Conservation (phyloP, 345 rosid genomes). For the Citrus reticulata region DNA sequence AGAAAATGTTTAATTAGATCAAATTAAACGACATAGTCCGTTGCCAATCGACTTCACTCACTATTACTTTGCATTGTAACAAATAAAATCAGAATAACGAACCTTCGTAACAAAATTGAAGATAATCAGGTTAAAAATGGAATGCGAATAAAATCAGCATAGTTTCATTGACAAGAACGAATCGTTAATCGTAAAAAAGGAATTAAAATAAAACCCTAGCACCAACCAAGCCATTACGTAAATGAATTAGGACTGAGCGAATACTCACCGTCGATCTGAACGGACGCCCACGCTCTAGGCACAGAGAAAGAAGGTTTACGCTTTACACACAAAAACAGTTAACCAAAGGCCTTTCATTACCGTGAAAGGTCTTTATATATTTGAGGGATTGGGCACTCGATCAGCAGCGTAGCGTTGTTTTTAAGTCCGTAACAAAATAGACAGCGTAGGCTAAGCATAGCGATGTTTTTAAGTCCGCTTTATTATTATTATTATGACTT, state of each 20-base stretch:
- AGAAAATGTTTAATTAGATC: neutral
- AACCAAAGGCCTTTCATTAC: neutral
- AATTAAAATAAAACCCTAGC: conserved; percentile 1
- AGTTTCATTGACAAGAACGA: neutral
- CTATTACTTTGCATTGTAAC: neutral
- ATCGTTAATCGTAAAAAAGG: neutral
- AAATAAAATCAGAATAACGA: neutral
- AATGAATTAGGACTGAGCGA: neutral
- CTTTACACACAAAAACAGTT: neutral
- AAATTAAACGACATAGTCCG: neutral
- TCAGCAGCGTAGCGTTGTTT: conserved; percentile 22
- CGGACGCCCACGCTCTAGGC: neutral
- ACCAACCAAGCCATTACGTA: neutral
- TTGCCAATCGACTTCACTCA: neutral
- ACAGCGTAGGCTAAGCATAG: neutral
- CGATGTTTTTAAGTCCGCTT: neutral
- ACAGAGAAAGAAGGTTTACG: neutral
- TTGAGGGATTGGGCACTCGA: neutral
- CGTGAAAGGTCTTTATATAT: neutral
- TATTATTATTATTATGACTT: too few species aligned
- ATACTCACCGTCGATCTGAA: neutral
- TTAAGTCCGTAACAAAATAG: conserved; percentile 7
- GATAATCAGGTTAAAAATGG: neutral
- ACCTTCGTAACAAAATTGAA: neutral
- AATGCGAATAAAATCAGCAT: neutral